Evolutionary conservation across 2,329 filamentous ascomycete species (phyloP).

Genomic region (Colletotrichum chrysophilum): DNA sequence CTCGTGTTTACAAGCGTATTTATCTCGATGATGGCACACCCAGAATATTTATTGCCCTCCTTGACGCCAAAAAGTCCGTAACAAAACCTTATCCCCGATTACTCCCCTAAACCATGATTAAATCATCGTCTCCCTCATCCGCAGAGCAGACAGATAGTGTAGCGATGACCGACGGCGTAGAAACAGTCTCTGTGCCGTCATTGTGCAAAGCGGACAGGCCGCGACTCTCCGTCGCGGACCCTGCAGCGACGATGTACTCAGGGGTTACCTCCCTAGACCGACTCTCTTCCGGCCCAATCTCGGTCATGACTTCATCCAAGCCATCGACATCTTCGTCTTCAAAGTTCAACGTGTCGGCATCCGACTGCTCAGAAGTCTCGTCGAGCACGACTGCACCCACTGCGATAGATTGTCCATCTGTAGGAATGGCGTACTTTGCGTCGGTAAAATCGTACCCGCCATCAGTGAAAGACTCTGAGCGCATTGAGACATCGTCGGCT

Average conservation of each 20-base stretch:
- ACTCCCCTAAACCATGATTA: constrained; percentile 3
- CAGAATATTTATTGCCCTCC: neutral
- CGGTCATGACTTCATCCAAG: constrained; percentile 8
- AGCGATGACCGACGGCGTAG: neutral
- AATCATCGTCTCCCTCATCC: constrained; percentile 16
- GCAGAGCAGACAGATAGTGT: neutral
- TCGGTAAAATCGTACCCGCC: constrained; percentile 36
- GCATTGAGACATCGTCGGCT: constrained; percentile 35
- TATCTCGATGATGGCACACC: neutral
- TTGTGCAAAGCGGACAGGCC: neutral
- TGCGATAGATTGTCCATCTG: constrained; percentile 30
- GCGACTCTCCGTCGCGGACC: neutral
- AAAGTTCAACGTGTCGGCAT: neutral
- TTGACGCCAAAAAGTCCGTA: neutral
- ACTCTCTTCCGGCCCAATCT: constrained; percentile 9
- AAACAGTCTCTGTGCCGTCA: neutral
- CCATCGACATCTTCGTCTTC: neutral
- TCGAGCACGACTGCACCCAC: constrained; percentile 2
- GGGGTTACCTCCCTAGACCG: neutral
- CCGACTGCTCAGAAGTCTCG: neutral
- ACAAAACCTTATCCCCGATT: neutral
- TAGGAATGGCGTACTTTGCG: constrained; percentile 38
- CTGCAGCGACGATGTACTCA: neutral
- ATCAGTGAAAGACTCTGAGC: constrained; percentile 39
- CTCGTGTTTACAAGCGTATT: neutral